Conservation (phyloP, 176 grass and related monocot genomes). For the Carex cristatella region DNA sequence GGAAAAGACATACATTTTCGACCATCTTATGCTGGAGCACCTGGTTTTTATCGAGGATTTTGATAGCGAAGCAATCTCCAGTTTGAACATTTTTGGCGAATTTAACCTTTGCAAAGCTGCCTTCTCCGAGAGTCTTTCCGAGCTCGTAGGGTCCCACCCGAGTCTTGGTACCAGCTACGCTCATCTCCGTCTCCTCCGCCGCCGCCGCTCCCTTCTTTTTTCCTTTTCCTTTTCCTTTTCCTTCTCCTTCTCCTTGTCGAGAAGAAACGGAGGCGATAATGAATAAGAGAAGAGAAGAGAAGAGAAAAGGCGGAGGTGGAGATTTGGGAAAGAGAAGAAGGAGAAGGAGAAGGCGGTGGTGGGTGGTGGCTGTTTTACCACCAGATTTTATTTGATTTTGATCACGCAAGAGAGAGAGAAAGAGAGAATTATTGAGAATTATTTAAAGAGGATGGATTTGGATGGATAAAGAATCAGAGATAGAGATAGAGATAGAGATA, state of each 20-base stretch:
- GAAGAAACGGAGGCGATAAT: not conserved
- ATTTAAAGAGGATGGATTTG: too few relatives aligned
- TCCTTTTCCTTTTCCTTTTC: not conserved
- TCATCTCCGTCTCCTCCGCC: not conserved
- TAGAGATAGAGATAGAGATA: too few relatives aligned
- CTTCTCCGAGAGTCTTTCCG: constrained; percentile 82
- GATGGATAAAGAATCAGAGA: too few relatives aligned
- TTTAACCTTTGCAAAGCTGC: constrained; percentile 97
- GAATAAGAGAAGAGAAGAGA: not conserved
- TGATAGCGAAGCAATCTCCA: constrained; percentile 56
- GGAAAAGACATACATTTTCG: constrained; percentile 48
- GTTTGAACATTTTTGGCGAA: constrained; percentile 56
- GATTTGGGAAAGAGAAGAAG: not conserved
- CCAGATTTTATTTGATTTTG: too few relatives aligned
- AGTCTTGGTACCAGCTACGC: constrained; percentile 34
- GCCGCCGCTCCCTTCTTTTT: not conserved
- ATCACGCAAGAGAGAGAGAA: too few relatives aligned
- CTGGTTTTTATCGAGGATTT: constrained; percentile 74
- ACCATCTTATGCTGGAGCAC: constrained; percentile 96
- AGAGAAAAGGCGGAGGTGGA: not conserved
- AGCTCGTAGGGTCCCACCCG: constrained; percentile 79
- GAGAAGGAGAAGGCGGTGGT: constrained; percentile 20
- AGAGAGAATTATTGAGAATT: too few relatives aligned
- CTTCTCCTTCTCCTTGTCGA: not conserved
- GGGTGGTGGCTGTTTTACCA: not conserved